Percentiles rank a stretch among this genome's conserved stretches.
These are phyloP conservation scores for Citrus inodora DNA, from an alignment of 345 rosid species.

Conservation along the genomic window DNA sequence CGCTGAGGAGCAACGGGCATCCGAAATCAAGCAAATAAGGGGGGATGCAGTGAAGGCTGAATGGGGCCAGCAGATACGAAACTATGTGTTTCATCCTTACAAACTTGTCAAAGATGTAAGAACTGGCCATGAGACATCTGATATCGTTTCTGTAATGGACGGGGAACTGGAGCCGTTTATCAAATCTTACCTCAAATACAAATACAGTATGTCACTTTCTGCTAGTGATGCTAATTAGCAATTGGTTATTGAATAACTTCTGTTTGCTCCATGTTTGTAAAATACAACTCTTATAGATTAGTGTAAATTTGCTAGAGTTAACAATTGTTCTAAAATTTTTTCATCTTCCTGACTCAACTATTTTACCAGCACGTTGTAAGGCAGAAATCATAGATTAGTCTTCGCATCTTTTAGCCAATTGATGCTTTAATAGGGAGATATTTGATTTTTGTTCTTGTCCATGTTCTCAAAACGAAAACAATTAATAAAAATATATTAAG, in stretches of 20 bases:
- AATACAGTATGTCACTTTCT: conserved; percentile 48
- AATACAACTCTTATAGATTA: too few relatives aligned
- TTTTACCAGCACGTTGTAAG: neutral
- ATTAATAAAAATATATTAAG: too few relatives aligned
- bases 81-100: conserved; percentile 96
- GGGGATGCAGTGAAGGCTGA: conserved; percentile 96
- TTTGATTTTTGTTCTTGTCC: too few relatives aligned
- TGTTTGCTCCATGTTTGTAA: neutral
- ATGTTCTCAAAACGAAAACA: too few relatives aligned
- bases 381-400: neutral
- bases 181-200: conserved; percentile 88
- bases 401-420: too few relatives aligned
- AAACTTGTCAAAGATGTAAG: conserved; percentile 92
- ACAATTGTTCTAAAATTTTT: neutral
- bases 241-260: neutral
- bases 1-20: conserved; percentile 87
- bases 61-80: conserved; percentile 96
- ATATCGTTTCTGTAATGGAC: conserved; percentile 85
- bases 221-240: conserved; percentile 12
- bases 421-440: too few relatives aligned
- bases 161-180: conserved; percentile 87
- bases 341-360: neutral
- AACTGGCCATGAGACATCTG: conserved; percentile 75
- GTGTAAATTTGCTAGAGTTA: neutral
- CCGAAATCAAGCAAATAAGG: conserved; percentile 85